phyloP scores from a whole-genome alignment of 495 filamentous ascomycete genomes.

The Aspergillus cavernicola region DNA sequence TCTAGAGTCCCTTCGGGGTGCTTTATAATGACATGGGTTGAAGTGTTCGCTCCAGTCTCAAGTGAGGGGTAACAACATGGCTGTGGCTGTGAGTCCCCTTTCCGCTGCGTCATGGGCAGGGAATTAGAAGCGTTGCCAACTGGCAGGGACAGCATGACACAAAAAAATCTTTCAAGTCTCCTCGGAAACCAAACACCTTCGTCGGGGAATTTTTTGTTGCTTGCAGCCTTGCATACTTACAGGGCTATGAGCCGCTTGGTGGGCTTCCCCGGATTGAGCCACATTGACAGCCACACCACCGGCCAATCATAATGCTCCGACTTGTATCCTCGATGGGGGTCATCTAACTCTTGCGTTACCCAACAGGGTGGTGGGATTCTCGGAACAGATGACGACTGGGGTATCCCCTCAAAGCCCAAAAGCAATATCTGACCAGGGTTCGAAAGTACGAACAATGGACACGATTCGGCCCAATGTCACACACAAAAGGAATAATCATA shows the following conservation, averaged over 20 bases:
- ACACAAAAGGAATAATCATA: too few relatives aligned
- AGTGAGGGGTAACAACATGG: slow-evolving; percentile 8
- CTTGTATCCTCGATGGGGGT: slow-evolving; percentile 6
- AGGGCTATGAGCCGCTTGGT: neutral
- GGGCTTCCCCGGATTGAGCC: slow-evolving; percentile 18
- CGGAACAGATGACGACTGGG: too few relatives aligned
- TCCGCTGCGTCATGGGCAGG: neutral
- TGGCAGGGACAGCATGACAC: slow-evolving; percentile 7
- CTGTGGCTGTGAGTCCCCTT: slow-evolving; percentile 1
- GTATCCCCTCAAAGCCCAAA: too few relatives aligned
- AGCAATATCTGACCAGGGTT: neutral
- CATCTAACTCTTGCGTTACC: neutral
- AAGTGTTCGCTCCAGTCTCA: neutral
- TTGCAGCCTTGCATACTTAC: too few relatives aligned
- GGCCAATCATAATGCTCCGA: slow-evolving; percentile 3
- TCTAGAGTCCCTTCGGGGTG: too few relatives aligned
- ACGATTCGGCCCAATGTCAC: neutral
- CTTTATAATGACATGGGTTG: neutral
- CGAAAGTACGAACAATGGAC: neutral
- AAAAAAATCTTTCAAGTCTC: too few relatives aligned
- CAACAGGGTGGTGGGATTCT: neutral
- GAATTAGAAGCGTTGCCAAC: neutral
- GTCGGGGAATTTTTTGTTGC: too few relatives aligned
- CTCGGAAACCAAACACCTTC: too few relatives aligned
- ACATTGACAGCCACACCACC: slow-evolving; percentile 9